Evolutionary conservation across 2,329 filamentous ascomycete species (phyloP).

Genomic region (Stagonosporopsis chrysanthemi): DNA sequence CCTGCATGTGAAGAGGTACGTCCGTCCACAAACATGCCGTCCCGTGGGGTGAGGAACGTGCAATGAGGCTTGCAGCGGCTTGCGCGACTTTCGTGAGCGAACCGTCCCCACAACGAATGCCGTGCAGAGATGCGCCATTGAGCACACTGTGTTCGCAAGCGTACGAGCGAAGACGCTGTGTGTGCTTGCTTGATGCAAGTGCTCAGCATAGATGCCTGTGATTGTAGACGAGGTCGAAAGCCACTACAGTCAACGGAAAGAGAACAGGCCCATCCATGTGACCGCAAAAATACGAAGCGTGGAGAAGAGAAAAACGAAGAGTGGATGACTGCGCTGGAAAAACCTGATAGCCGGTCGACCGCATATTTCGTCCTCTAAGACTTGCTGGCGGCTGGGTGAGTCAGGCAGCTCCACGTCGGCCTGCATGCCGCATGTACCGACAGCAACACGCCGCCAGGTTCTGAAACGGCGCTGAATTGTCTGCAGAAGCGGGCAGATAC

Average conservation of each 20-base stretch:
- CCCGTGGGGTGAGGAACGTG: slow-evolving; percentile 19
- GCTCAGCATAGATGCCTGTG: slow-evolving; percentile 1
- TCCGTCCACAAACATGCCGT: slow-evolving; percentile 18
- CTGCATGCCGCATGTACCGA: slow-evolving; percentile 37
- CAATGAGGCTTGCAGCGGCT: slow-evolving; percentile 17
- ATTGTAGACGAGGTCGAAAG: background rate
- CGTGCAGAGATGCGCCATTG: slow-evolving; percentile 9
- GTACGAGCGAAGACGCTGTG: slow-evolving; percentile 2
- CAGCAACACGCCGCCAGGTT: slow-evolving; percentile 33
- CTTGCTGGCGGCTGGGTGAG: slow-evolving; percentile 34
- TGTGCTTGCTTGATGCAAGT: slow-evolving; percentile 12
- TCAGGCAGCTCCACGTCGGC: slow-evolving; percentile 45
- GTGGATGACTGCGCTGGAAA: slow-evolving; percentile 19
- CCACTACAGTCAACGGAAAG: background rate
- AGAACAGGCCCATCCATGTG: slow-evolving; percentile 10
- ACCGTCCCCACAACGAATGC: slow-evolving; percentile 20
- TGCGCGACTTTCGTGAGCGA: slow-evolving; percentile 40
- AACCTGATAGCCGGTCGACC: slow-evolving; percentile 18
- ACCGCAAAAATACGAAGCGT: slow-evolving; percentile 4
- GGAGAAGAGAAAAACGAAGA: slow-evolving; percentile 17
- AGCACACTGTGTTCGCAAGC: slow-evolving; percentile 4
- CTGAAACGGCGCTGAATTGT: slow-evolving; percentile 39
- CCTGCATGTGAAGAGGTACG: slow-evolving; percentile 14
- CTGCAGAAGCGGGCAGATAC: slow-evolving; percentile 28
- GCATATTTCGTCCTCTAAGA: slow-evolving; percentile 10